These are phyloP conservation scores for Lippia alba DNA, from an alignment of 305 asterid genomes.

Conservation along the genomic window DNA sequence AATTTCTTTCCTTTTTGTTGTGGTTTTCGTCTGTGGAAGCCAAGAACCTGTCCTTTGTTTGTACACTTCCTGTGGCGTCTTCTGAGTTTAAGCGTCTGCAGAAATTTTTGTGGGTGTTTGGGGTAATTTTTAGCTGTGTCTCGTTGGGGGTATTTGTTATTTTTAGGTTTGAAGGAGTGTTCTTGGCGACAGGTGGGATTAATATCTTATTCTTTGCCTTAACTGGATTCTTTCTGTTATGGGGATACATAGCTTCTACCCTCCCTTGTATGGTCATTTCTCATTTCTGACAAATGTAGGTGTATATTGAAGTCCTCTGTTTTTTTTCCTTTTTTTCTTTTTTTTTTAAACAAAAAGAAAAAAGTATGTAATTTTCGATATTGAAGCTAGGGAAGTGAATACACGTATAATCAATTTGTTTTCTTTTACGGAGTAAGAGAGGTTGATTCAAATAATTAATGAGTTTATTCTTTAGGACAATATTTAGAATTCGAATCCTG, in stretches of 20 bases:
- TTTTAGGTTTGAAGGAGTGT: background rate
- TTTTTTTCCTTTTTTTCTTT: too few relatives aligned
- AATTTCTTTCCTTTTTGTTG: background rate
- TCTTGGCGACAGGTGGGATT: slow-evolving; percentile 12
- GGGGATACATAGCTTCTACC: background rate
- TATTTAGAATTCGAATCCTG: too few relatives aligned
- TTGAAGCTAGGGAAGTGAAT: too few relatives aligned
- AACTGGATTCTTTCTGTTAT: slow-evolving; percentile 8
- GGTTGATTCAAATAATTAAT: too few relatives aligned
- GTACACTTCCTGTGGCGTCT: slow-evolving; percentile 14
- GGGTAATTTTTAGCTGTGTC: slow-evolving; percentile 28
- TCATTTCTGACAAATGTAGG: too few relatives aligned
- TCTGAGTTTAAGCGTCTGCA: slow-evolving; percentile 7
- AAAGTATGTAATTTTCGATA: too few relatives aligned
- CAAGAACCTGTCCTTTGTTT: slow-evolving; percentile 57
- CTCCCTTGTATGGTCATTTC: too few relatives aligned
- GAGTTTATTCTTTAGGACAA: too few relatives aligned
- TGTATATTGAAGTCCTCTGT: too few relatives aligned
- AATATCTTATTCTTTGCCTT: slow-evolving; percentile 18
- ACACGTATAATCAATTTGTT: too few relatives aligned
- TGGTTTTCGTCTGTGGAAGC: slow-evolving; percentile 46
- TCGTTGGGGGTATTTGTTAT: slow-evolving; percentile 2
- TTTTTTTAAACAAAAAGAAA: too few relatives aligned
- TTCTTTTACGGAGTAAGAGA: too few relatives aligned
- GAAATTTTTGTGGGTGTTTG: slow-evolving; percentile 28